Evolutionary conservation across 2,329 filamentous ascomycete species (phyloP).

Genomic region (Zymoseptoria tritici): DNA sequence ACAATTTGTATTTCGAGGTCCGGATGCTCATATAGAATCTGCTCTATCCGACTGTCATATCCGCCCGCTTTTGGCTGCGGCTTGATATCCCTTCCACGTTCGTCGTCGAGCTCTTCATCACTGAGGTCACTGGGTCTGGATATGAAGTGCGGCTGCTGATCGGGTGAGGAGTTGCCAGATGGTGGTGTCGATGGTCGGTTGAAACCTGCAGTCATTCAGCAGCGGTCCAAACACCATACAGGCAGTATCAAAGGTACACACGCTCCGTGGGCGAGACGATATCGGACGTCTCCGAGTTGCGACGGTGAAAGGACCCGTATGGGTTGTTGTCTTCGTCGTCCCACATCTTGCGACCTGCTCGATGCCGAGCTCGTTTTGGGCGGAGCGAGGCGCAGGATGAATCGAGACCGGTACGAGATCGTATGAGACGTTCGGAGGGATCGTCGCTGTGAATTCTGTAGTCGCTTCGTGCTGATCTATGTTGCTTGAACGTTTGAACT

Average conservation of each 20-base stretch:
- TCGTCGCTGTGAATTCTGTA: too few relatives aligned
- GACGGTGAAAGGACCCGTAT: conserved; percentile 86
- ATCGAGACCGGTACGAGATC: neutral
- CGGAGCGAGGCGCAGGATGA: too few relatives aligned
- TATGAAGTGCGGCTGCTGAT: conserved; percentile 54
- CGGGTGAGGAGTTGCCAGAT: conserved; percentile 63
- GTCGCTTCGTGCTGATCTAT: too few relatives aligned
- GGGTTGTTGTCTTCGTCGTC: conserved; percentile 99
- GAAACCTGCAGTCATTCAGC: conserved; percentile 39
- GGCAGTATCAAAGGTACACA: conserved; percentile 12
- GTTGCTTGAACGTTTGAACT: too few relatives aligned
- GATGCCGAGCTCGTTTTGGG: neutral
- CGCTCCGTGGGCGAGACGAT: conserved; percentile 24
- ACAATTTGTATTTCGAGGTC: conserved; percentile 85
- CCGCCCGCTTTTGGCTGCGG: conserved; percentile 65
- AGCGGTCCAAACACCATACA: neutral
- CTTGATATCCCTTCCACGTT: conserved; percentile 39
- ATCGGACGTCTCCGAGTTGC: conserved; percentile 69
- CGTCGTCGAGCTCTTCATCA: conserved; percentile 52
- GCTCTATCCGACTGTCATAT: conserved; percentile 92
- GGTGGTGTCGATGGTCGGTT: conserved; percentile 56
- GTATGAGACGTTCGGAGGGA: neutral
- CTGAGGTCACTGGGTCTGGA: conserved; percentile 48
- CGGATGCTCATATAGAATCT: conserved; percentile 93
- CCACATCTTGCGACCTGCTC: conserved; percentile 63